Conservation (phyloP, 768 basidiomycete genomes). For the Amanita brunnescens region DNA sequence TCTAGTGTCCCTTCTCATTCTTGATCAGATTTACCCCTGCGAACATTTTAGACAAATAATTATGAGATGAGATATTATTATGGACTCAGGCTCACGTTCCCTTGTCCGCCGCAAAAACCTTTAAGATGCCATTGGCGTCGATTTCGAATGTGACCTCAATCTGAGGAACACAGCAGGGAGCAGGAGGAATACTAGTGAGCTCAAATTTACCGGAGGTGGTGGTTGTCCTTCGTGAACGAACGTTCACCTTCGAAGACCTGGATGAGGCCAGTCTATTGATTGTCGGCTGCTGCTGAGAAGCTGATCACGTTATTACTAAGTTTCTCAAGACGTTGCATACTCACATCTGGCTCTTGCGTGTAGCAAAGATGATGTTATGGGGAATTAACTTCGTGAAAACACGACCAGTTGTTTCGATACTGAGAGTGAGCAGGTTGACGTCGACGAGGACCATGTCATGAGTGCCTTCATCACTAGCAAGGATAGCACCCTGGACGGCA, state of each 20-base stretch:
- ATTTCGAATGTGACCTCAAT: slow-evolving; percentile 97
- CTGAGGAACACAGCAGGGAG: slow-evolving; percentile 94
- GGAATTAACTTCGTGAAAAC: slow-evolving; percentile 97
- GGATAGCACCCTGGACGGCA: slow-evolving; percentile 96
- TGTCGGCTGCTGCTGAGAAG: slow-evolving; percentile 81
- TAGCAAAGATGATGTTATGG: slow-evolving; percentile 97
- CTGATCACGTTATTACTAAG: slow-evolving; percentile 18
- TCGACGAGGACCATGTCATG: slow-evolving; percentile 92
- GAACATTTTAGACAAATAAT: slow-evolving; percentile 1
- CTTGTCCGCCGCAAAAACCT: slow-evolving; percentile 88
- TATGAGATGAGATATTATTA: neutral
- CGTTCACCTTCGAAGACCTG: slow-evolving; percentile 99
- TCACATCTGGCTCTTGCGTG: slow-evolving; percentile 91
- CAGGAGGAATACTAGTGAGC: slow-evolving; percentile 85
- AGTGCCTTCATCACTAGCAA: slow-evolving; percentile 88
- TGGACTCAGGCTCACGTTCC: slow-evolving; percentile 62
- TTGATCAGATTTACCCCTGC: slow-evolving; percentile 83
- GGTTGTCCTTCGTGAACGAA: slow-evolving; percentile 96
- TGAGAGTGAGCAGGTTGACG: slow-evolving; percentile 92
- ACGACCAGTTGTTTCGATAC: slow-evolving; percentile 98
- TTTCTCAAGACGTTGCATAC: neutral
- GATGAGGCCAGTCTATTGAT: slow-evolving; percentile 92
- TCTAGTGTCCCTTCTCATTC: slow-evolving; percentile 91
- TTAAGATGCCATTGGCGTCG: slow-evolving; percentile 93
- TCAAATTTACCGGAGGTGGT: slow-evolving; percentile 96